Evolutionary conservation across 148 eudicot species (phyloP).

Genomic region (Tetragonia tetragonoides): DNA sequence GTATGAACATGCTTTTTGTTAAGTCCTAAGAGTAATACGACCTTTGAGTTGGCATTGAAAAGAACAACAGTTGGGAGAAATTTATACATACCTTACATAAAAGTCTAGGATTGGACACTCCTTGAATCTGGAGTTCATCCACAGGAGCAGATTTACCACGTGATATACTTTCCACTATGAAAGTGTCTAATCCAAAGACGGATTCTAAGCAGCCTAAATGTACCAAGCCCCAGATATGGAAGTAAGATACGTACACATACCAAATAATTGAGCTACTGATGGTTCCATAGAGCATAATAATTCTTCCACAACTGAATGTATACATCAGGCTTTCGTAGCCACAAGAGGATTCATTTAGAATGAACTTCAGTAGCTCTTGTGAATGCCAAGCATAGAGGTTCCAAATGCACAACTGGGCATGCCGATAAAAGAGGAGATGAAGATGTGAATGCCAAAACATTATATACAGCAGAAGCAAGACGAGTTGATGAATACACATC

Average conservation of each 20-base stretch:
- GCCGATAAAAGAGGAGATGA: neutral
- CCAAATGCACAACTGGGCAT: neutral
- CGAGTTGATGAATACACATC: neutral
- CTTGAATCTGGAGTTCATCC: slow-evolving; percentile 81
- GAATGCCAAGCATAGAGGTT: too few species aligned
- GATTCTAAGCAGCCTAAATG: slow-evolving; percentile 73
- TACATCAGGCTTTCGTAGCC: neutral
- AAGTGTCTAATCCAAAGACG: slow-evolving; percentile 60
- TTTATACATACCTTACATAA: slow-evolving; percentile 60
- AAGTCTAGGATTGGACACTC: slow-evolving; percentile 59
- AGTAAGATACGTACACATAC: slow-evolving; percentile 10
- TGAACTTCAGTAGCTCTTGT: neutral
- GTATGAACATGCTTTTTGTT: too few species aligned
- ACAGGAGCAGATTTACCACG: slow-evolving; percentile 77
- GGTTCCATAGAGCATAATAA: neutral
- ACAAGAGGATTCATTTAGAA: neutral
- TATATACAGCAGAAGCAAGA: neutral
- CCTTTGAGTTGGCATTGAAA: neutral
- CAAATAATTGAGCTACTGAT: neutral
- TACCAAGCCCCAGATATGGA: slow-evolving; percentile 1
- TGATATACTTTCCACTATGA: slow-evolving; percentile 75
- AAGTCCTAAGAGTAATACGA: neutral
- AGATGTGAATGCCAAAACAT: neutral
- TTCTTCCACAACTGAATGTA: neutral
- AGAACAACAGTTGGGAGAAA: neutral